Evolutionary conservation across 805 yeast genomes (phyloP), one percentile per base, ranked within the genome.

Genomic region (Saccharomyces kudriavzevii): DNA sequence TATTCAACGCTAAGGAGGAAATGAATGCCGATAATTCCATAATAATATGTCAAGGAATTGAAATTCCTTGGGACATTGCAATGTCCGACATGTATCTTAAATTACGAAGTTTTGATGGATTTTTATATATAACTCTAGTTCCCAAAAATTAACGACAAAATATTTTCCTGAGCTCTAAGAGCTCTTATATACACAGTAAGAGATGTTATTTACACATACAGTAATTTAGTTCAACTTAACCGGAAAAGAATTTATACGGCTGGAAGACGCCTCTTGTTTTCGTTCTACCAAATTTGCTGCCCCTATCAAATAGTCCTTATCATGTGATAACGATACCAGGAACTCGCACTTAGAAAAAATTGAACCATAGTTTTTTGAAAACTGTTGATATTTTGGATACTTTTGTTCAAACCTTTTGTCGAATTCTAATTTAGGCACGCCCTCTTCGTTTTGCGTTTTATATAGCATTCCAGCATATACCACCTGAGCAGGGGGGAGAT

Each of bases 91-190:
- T 85, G 10, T 81, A 77, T 59, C 58, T 60, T 17, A 68, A 73
- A 31, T 71, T 80, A 50, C 67, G 74, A 56, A 81, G 78, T 55
- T 65, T 81, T 22, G 94, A 86, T 67, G 87, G 89, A 14, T 85
- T 83, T 62, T 63, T 87, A 49, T 89, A 87, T 58, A 20, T 61
- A 11, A 35, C 43, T 17, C 43, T 35, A 17, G n/a, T 24, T 35
- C 29, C 51, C 25, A 20, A 43, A 24, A n/a, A 20, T 26, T 13
- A 49, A 11, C 9, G n/a, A 14, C 24, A 29, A 13, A 22, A 13
- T n/a, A n/a, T 47, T 14, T n/a, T 13, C 5, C 30, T 27, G 29
- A 27, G n/a, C 43, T 35, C 22, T 35, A 35, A 35, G 11, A 35
- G 43, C 24, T 35, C 9, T 27, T 47, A 27, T 47, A 47, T 47